These are phyloP conservation scores for Plasmodium knowlesi DNA, from an alignment of 169 alveolate genomes.

Conservation along the genomic window DNA sequence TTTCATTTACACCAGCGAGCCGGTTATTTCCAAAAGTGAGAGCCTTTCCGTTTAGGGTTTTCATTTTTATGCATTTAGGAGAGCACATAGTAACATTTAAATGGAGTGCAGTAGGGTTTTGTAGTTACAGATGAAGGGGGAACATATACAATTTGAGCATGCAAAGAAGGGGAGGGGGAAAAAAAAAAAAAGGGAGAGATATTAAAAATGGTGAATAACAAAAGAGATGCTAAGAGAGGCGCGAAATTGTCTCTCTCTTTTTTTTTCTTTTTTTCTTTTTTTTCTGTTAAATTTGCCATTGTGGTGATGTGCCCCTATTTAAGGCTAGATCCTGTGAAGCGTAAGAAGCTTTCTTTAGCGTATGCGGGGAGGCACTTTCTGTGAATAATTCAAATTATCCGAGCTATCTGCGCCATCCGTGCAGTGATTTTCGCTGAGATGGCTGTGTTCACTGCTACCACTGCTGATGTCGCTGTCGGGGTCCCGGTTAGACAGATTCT, in stretches of 20 bases:
- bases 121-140: not conserved
- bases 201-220: not conserved
- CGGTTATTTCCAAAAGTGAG: not conserved
- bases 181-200: not conserved
- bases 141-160: not conserved
- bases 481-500: conserved; percentile 32
- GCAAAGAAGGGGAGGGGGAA: not conserved
- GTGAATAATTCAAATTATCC: not conserved
- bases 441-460: not conserved
- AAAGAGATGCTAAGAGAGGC: not conserved
- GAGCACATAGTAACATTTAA: not conserved
- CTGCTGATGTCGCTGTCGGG: conserved; percentile 6
- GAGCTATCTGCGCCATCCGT: not conserved
- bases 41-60: not conserved
- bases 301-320: not conserved
- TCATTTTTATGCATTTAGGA: not conserved
- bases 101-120: not conserved
- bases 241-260: not conserved
- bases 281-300: not conserved
- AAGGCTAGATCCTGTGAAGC: not conserved
- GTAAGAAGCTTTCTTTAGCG: not conserved
- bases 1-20: not conserved
- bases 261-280: not conserved
- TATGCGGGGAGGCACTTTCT: not conserved
- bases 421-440: not conserved